These are phyloP conservation scores for Ziziphus jujuba DNA, from an alignment of 306 rosid genomes.

Conservation along the genomic window DNA sequence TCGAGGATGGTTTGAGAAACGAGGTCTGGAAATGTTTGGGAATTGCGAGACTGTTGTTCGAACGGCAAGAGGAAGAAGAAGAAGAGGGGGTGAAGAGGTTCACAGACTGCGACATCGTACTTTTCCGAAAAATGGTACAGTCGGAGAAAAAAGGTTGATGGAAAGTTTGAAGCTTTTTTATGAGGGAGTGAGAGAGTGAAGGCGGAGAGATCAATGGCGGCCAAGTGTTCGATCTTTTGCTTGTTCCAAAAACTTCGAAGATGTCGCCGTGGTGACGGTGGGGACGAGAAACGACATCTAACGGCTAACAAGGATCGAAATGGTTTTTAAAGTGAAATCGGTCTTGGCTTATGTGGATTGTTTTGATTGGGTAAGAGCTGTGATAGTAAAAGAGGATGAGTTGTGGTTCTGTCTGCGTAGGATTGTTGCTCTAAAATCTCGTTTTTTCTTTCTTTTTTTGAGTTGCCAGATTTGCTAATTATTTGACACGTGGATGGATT, in stretches of 20 bases:
- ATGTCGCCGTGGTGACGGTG: slow-evolving; percentile 16
- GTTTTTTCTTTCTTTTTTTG: background rate
- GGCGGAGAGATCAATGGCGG: background rate
- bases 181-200: slow-evolving; percentile 1
- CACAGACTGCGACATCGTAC: slow-evolving; percentile 65
- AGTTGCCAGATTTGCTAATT: background rate
- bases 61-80: no score
- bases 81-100: slow-evolving; percentile 47
- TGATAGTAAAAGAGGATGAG: no score
- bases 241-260: slow-evolving; percentile 13
- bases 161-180: background rate
- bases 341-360: background rate
- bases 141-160: background rate
- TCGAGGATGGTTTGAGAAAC: slow-evolving; percentile 24
- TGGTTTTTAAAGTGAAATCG: background rate
- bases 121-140: no score
- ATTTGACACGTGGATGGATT: slow-evolving; percentile 7
- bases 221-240: background rate
- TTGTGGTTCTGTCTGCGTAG: background rate
- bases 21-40: slow-evolving; percentile 20
- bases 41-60: slow-evolving; percentile 14
- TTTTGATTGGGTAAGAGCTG: background rate
- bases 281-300: background rate
- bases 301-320: background rate
- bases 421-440: no score